phyloP scores from a whole-genome alignment of 108 stramenopile genomes.

The Nannochloropsis gaditana region DNA sequence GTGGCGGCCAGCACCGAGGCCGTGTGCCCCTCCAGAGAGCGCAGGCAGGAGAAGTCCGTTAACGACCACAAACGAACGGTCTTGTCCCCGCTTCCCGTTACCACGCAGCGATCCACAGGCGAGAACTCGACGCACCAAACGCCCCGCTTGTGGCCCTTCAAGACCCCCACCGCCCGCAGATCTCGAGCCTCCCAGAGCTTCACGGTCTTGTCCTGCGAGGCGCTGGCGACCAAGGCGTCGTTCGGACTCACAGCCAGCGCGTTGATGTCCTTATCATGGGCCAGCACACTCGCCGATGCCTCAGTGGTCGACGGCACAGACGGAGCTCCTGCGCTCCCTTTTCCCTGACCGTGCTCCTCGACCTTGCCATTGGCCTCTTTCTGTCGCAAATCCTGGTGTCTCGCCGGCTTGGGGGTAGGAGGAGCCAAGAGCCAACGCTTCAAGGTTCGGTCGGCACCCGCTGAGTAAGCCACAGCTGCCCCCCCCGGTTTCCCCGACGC shows the following conservation, averaged over 20 bases:
- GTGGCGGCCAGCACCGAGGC: constrained; percentile 77
- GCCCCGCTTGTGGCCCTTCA: constrained; percentile 89
- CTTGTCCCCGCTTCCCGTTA: constrained; percentile 81
- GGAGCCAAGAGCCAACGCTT: constrained; percentile 78
- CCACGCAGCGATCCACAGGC: constrained; percentile 82
- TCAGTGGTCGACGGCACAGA: constrained; percentile 63
- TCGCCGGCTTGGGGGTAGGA: constrained; percentile 37
- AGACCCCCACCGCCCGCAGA: constrained; percentile 58
- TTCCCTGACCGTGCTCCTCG: constrained; percentile 41
- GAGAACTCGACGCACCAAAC: constrained; percentile 90
- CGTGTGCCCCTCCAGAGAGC: constrained; percentile 86
- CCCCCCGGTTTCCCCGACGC: constrained; percentile 72
- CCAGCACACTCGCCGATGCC: constrained; percentile 48
- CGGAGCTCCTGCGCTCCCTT: constrained; percentile 61
- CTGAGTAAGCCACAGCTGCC: constrained; percentile 78
- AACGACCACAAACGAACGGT: constrained; percentile 91
- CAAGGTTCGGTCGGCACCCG: constrained; percentile 79
- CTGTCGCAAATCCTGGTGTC: neutral
- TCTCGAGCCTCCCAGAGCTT: constrained; percentile 80
- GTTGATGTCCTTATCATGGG: constrained; percentile 81
- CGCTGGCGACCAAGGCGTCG: constrained; percentile 86
- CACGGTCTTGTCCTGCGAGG: constrained; percentile 86
- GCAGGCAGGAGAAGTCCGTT: constrained; percentile 74
- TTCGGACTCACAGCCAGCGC: constrained; percentile 87
- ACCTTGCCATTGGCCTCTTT: constrained; percentile 30